A percentile compares a stretch with the other conserved stretches of the same genome.
These are phyloP conservation scores for Fraxinus greggii DNA, from an alignment of 305 asterid species.

Conservation along the genomic window DNA sequence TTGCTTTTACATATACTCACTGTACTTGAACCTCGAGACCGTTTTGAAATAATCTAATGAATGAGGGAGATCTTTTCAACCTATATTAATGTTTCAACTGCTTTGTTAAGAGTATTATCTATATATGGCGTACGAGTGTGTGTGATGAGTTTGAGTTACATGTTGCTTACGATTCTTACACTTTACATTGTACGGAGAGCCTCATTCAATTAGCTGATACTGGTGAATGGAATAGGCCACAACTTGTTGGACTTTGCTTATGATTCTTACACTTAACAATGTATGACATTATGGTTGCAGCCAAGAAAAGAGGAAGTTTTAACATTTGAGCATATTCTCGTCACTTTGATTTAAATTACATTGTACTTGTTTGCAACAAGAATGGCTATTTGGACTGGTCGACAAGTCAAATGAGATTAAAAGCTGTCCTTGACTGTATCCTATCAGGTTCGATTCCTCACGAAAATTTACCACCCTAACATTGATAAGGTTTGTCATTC, in stretches of 20 bases:
- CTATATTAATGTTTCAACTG: neutral
- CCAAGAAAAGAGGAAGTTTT: no score
- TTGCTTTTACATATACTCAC: neutral
- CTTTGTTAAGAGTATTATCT: neutral
- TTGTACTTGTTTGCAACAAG: no score
- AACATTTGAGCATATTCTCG: no score
- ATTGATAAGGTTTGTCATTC: slow-evolving; percentile 70
- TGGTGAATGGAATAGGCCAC: neutral
- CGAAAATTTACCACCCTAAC: slow-evolving; percentile 95
- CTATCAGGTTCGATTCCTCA: slow-evolving; percentile 88
- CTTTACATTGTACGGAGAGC: neutral
- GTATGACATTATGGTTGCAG: no score
- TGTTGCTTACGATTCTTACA: neutral
- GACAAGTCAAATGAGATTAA: no score
- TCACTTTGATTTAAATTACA: no score
- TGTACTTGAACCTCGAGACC: neutral
- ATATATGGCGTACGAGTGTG: neutral
- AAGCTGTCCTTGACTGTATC: slow-evolving; percentile 11
- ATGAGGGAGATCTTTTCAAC: neutral
- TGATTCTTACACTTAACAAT: no score
- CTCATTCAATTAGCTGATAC: neutral
- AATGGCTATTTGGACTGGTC: no score
- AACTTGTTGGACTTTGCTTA: neutral
- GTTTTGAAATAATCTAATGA: neutral
- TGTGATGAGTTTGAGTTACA: neutral